phyloP scores from a whole-genome alignment of 805 yeast genomes.

The Metschnikowia lunata region DNA sequence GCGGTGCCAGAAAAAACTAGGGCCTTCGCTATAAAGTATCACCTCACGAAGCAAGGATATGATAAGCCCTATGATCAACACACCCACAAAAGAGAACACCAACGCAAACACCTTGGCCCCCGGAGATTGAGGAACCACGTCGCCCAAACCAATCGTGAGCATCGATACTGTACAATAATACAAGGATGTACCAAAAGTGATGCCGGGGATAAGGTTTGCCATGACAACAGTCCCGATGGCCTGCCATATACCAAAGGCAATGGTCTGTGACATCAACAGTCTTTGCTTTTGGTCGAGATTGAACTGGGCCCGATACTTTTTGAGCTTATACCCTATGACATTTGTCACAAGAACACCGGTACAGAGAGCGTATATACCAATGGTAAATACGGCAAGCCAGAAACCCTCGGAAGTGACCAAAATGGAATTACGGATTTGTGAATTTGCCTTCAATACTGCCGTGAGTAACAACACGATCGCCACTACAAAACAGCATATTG shows the following conservation, averaged over 20 bases:
- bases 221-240: slow-evolving; percentile 53
- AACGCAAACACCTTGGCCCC: slow-evolving; percentile 57
- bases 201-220: slow-evolving; percentile 38
- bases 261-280: slow-evolving; percentile 66
- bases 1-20: slow-evolving; percentile 63
- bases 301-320: slow-evolving; percentile 66
- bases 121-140: slow-evolving; percentile 50
- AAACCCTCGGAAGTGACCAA: slow-evolving; percentile 53
- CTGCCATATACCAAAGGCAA: slow-evolving; percentile 64
- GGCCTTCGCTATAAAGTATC: slow-evolving; percentile 55
- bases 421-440: background rate
- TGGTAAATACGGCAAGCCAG: slow-evolving; percentile 73
- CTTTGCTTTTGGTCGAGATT: slow-evolving; percentile 66
- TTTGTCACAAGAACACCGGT: slow-evolving; percentile 51
- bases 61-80: slow-evolving; percentile 68
- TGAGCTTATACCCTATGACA: slow-evolving; percentile 53
- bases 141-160: slow-evolving; percentile 81
- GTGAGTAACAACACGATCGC: slow-evolving; percentile 54
- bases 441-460: slow-evolving; percentile 40
- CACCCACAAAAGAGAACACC: slow-evolving; percentile 64
- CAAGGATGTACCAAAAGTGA: slow-evolving; percentile 57
- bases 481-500: slow-evolving; percentile 59
- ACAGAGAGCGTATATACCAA: slow-evolving; percentile 56
- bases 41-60: slow-evolving; percentile 65
- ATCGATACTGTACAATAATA: slow-evolving; percentile 72